These are phyloP conservation scores for Epicoccum nigrum DNA, from an alignment of 2,329 filamentous ascomycete species.

Conservation along the genomic window DNA sequence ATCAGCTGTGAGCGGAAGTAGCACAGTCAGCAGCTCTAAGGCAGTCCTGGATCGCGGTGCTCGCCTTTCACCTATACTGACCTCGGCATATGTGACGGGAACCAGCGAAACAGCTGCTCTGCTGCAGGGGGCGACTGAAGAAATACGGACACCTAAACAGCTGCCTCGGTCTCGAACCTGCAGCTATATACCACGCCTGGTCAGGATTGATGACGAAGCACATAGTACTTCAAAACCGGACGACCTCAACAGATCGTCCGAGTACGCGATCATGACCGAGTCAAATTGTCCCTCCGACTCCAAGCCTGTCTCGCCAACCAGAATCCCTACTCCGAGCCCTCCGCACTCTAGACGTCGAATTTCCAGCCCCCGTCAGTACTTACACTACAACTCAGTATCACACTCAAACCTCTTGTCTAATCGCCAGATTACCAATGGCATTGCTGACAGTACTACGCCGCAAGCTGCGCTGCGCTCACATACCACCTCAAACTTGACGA, in stretches of 20 bases:
- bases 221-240: constrained; percentile 8
- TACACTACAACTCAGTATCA: constrained; percentile 18
- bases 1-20: constrained; percentile 18
- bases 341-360: constrained; percentile 22
- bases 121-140: not conserved
- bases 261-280: constrained; percentile 4
- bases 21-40: constrained; percentile 14
- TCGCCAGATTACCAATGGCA: not conserved
- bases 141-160: constrained; percentile 24
- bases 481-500: constrained; percentile 40
- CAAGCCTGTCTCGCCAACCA: constrained; percentile 22
- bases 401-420: constrained; percentile 27
- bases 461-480: constrained; percentile 33
- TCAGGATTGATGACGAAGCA: constrained; percentile 18
- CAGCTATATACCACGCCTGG: constrained; percentile 42
- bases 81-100: constrained; percentile 3
- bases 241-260: constrained; percentile 10
- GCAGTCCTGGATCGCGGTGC: constrained; percentile 6
- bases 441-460: constrained; percentile 16
- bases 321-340: constrained; percentile 41
- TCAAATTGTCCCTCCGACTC: no score
- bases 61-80: constrained; percentile 17
- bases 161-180: constrained; percentile 39
- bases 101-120: not conserved
- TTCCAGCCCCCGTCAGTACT: constrained; percentile 38